Evolutionary conservation across 768 basidiomycete genomes (phyloP), one percentile per base, ranked within the genome.

Genomic region (Omphalotus guepiniiformis): DNA sequence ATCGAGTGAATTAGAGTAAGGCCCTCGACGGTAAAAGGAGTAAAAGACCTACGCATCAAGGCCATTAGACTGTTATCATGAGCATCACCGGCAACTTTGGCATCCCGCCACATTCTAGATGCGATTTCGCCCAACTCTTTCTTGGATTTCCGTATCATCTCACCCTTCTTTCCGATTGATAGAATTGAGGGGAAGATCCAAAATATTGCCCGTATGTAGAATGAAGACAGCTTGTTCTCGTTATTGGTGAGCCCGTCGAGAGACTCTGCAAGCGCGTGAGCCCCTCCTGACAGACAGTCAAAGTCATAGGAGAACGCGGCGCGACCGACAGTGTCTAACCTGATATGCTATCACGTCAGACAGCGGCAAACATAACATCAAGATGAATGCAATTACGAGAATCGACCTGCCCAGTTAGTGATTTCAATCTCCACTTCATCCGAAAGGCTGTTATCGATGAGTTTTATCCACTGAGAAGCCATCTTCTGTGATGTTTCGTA

Each of bases 221-320:
- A 82, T 3, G 78, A 78, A 40, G 75, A 72, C n/a, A 55, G 54
- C 29, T 69, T 78, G 55, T 80, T 74, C 57, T 82, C 74, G 39
- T 74, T 75, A 57, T 81, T 82, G n/a, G 79, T 82, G 21, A 83
- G 63, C 22, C 73, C 73, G 54, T 83, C 78, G 36, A 83, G 61
- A 6, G 79, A 67, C 51, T 76, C 71, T 18, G 76, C 71, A 3
- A 83, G 59, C 19, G 68, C 58, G 54, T 79, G 72, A 3, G 75
- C 63, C 37, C 66, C 66, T 13, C 74, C 77, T 9, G 71, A 67
- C 19, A 83, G 72, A 55, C 77, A 80, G 46, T 69, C 66, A 44
- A 84, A 82, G 59, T 83, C 78, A 49, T 82, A 75, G 2, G 75
- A 75, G 53, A 84, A 83, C 13, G 80, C 79, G n/a, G 82, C 78